Evolutionary conservation across 306 rosid genomes (phyloP), one percentile per base, ranked within the genome.

Genomic region (Delonix regia): DNA sequence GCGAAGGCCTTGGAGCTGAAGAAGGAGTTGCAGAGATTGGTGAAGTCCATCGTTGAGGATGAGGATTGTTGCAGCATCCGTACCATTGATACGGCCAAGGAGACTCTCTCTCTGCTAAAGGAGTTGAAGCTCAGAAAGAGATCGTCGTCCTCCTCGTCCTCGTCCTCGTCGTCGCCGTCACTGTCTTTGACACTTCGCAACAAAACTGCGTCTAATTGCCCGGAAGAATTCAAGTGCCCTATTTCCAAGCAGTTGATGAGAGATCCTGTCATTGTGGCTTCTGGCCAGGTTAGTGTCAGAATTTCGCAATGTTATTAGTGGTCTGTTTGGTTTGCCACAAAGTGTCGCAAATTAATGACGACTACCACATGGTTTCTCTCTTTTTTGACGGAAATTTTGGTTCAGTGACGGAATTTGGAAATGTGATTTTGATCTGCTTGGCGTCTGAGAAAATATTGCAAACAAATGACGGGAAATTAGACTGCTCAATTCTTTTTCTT

Each of bases 211-310:
- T 14, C 83, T 16, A 60, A 14, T 24, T 91, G 85, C 49, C 97
- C 97, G 2, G 90, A 87, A 16, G 96, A 90, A 74, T 94, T 91
- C 66, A 88, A 86, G 9, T 94, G 98, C 59, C 98, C 98, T 1
- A 89, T 94, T 66, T 94, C 97, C 63, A 87, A 88, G 45, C 96
- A 94, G 57, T 82, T 94, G 85, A 94, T 94, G 98, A 87, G 85
- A 90, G 98, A 94, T 88, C 98, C 98, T 75, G 97, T 94, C 66
- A 83, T 92, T 83, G 88, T 90, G 8, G 87, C 94, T 57, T 82
- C 97, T 38, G 97, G 98, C 36, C 90, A 92, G 98, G 97, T 94
- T 78, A 64, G 97, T 84, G 5, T 48, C 71, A 55, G 8, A 73
- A 69, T 77, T 82, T 72, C 14, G 21, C 36, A 16, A 22, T 18